Conservation (phyloP, 768 basidiomycete genomes). For the Daedaleopsis nitida region DNA sequence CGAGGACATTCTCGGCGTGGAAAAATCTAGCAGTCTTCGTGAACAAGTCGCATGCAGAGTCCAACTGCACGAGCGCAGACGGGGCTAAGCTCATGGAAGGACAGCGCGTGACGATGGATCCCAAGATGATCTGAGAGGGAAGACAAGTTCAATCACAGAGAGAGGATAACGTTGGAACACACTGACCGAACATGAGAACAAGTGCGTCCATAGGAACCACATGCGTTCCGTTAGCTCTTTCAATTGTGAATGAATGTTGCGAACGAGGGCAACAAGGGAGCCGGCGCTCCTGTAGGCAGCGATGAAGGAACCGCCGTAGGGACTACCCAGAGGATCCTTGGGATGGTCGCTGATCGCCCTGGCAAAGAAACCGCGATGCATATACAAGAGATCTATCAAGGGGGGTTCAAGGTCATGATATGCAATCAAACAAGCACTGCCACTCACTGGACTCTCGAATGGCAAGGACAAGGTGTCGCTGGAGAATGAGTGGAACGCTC, state of each 20-base stretch:
- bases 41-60: slow-evolving; percentile 63
- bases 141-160: neutral
- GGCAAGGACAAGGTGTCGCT: slow-evolving; percentile 65
- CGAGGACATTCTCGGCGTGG: slow-evolving; percentile 62
- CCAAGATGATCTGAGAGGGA: slow-evolving; percentile 58
- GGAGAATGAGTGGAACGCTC: slow-evolving; percentile 62
- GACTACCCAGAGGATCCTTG: slow-evolving; percentile 67
- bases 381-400: slow-evolving; percentile 60
- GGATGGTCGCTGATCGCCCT: slow-evolving; percentile 67
- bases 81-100: slow-evolving; percentile 67
- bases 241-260: slow-evolving; percentile 67
- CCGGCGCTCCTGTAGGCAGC: slow-evolving; percentile 70
- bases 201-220: slow-evolving; percentile 75
- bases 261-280: slow-evolving; percentile 67
- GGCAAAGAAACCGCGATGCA: slow-evolving; percentile 77
- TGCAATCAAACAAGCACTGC: neutral
- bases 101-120: slow-evolving; percentile 65
- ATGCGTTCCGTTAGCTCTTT: slow-evolving; percentile 66
- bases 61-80: slow-evolving; percentile 65
- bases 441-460: slow-evolving; percentile 67
- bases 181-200: slow-evolving; percentile 67
- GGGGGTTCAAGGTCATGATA: neutral
- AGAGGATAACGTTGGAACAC: neutral
- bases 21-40: slow-evolving; percentile 53
- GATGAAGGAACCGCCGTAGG: slow-evolving; percentile 66